Base-by-base conservation (phyloP, 352 stramenopile species). In the Pythium chondricola region DNA sequence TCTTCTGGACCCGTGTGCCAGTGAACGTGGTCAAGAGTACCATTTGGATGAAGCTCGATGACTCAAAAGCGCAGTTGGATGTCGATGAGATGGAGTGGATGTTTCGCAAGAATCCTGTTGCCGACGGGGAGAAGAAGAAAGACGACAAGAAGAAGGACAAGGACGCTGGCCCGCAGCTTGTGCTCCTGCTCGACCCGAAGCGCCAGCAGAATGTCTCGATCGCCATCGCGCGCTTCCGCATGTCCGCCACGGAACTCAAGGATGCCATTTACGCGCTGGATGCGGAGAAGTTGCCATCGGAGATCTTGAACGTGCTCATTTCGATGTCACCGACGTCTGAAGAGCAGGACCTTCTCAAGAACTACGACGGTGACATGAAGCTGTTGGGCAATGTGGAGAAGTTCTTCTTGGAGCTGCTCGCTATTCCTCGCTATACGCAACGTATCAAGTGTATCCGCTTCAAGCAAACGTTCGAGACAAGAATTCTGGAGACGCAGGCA, bases 141-240 rank as follows among this genome's bases (percentile, higher is more conserved):
- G 75, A 88, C n/a, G 77, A 89, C 1, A 88, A 86, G 61, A 89
- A 89, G 41, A 88, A 91, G 33, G 71, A 88, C 16, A 78, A 69
- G 51, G 53, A 71, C 27, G 53, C 47, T 9, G 65, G 71, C 37
- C 76, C 76, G 0, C 79, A 88, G 55, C 70, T 79, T 30, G 83
- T 94, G 6, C 65, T 92, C 20, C 68, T 98, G 14, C 88, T 99
- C 40, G 96, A 99, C 57, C 78, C 89, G 2, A 98, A 99, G 66
- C 83, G 92, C 21, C 90, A 96, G 31, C 96, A 99, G 66, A 98
- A 98, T 73, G 93, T 98, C 1, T 95, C 91, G n/a, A 99, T 99
- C 33, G 95, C 96, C 16, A 93, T 99, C 43, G 93, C 93, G 22
- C 85, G 95, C 27, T 88, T 98, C 40, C 88, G 96, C 27, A 96